phyloP scores from a whole-genome alignment of 2,329 filamentous ascomycete genomes.

The Trichoderma sp. region DNA sequence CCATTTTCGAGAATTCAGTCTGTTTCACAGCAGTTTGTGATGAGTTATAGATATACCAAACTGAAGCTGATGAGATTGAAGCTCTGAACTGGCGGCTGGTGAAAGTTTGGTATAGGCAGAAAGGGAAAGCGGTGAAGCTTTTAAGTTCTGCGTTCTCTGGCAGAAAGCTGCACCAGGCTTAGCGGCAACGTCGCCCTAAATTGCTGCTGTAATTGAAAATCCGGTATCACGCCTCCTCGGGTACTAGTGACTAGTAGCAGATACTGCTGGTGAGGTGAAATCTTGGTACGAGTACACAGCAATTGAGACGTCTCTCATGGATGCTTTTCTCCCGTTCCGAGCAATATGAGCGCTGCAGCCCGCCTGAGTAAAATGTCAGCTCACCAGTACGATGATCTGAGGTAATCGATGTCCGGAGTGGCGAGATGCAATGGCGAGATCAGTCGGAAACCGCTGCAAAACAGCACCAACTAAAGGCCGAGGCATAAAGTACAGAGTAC shows the following conservation, averaged over 20 bases:
- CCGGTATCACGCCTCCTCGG: not conserved
- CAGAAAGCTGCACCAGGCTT: conserved; percentile 2
- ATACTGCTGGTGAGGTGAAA: not conserved
- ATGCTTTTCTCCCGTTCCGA: not conserved
- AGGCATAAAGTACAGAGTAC: conserved; percentile 16
- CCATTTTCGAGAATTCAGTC: conserved; percentile 32
- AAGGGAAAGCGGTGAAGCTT: conserved; percentile 38
- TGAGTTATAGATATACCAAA: conserved; percentile 25
- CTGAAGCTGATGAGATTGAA: conserved; percentile 30
- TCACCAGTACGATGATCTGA: conserved; percentile 1
- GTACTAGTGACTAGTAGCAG: conserved; percentile 7
- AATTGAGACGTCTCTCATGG: not conserved
- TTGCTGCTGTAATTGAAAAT: not conserved
- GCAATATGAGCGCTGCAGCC: not conserved
- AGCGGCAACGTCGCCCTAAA: not conserved
- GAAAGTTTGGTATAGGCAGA: conserved; percentile 24
- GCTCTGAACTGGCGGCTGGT: not conserved
- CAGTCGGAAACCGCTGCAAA: not conserved
- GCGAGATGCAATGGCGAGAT: conserved; percentile 16
- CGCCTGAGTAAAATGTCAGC: not conserved
- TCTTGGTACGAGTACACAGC: not conserved
- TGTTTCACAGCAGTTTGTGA: not conserved
- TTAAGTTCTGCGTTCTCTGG: not conserved
- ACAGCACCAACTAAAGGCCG: not conserved
- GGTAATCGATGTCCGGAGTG: conserved; percentile 14